A percentile compares a stretch with the other conserved stretches of the same genome.
phyloP scores from a whole-genome alignment of 1,139 yeast species.

The Hemisphaericaspora xylofermentans region DNA sequence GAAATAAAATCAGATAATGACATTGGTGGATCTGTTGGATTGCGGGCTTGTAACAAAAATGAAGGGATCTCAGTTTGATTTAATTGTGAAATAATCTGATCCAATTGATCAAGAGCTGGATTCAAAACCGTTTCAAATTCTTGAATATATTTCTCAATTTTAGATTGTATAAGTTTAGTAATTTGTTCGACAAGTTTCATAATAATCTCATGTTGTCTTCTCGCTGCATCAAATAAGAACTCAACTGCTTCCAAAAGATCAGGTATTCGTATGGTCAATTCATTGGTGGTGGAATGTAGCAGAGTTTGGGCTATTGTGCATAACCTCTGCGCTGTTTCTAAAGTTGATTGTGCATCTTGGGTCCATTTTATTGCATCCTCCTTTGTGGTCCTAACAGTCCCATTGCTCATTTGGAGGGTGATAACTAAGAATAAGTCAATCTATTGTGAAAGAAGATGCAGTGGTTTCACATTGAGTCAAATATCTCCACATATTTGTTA shows the following conservation, averaged over 20 bases:
- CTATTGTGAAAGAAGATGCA: too few species aligned
- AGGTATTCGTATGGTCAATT: slow-evolving; percentile 25
- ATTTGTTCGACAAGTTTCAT: slow-evolving; percentile 4
- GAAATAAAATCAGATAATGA: slow-evolving; percentile 33
- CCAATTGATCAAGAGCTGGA: slow-evolving; percentile 27
- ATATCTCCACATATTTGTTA: too few species aligned
- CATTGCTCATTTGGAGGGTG: neutral
- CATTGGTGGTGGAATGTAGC: slow-evolving; percentile 25
- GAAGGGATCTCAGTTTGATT: slow-evolving; percentile 29
- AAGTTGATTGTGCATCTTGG: slow-evolving; percentile 29
- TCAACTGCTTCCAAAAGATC: slow-evolving; percentile 23
- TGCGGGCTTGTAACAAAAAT: slow-evolving; percentile 19
- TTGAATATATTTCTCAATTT: slow-evolving; percentile 6
- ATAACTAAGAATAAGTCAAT: neutral
- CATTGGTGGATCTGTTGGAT: neutral
- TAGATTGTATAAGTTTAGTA: neutral
- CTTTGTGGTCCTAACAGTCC: slow-evolving; percentile 2
- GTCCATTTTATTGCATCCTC: slow-evolving; percentile 23
- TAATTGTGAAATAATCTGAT: slow-evolving; percentile 25
- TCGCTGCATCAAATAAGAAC: slow-evolving; percentile 20
- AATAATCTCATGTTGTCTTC: slow-evolving; percentile 17
- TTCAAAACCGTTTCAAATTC: slow-evolving; percentile 14
- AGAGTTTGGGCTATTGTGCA: slow-evolving; percentile 36
- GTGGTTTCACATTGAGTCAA: too few species aligned
- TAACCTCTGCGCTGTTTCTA: slow-evolving; percentile 30